These are phyloP conservation scores for Calonectria montana DNA, from an alignment of 2,329 filamentous ascomycete species.

Conservation along the genomic window DNA sequence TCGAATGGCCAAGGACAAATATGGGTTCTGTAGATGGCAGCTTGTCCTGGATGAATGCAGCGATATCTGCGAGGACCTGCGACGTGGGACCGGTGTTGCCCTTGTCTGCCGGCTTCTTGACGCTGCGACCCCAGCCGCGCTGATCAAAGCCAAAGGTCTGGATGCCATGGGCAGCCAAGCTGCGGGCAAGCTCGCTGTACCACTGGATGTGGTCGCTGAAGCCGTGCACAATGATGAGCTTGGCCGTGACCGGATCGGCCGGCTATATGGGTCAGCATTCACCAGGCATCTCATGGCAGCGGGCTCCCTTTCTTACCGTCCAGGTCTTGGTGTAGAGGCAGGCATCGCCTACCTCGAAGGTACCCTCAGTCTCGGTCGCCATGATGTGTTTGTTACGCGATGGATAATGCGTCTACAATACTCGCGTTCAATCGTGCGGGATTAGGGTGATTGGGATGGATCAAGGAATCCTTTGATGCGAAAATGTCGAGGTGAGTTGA, in stretches of 20 bases:
- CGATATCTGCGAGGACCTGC: constrained; percentile 81
- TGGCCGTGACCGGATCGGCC: constrained; percentile 69
- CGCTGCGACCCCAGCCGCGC: constrained; percentile 86
- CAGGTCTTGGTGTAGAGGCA: constrained; percentile 69
- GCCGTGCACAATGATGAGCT: constrained; percentile 86
- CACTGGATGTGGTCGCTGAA: constrained; percentile 88
- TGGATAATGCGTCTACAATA: background rate
- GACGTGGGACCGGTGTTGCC: constrained; percentile 81
- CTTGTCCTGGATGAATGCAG: constrained; percentile 75
- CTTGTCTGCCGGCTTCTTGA: constrained; percentile 67
- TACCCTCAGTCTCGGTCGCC: constrained; percentile 61
- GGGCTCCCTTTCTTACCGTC: constrained; percentile 58
- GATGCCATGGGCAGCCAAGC: constrained; percentile 77
- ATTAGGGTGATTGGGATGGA: background rate
- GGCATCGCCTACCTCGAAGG: constrained; percentile 57
- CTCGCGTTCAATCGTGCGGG: background rate
- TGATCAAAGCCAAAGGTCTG: constrained; percentile 85
- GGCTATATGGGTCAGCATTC: constrained; percentile 55
- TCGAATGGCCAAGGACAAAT: constrained; percentile 91
- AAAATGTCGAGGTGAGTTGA: background rate
- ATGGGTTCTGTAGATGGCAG: constrained; percentile 69
- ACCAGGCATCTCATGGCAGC: background rate
- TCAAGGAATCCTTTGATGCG: background rate
- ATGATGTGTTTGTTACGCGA: constrained; percentile 37
- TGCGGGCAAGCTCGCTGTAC: constrained; percentile 80